phyloP scores from a whole-genome alignment of 352 stramenopile species.

The Pythium coloratum region DNA sequence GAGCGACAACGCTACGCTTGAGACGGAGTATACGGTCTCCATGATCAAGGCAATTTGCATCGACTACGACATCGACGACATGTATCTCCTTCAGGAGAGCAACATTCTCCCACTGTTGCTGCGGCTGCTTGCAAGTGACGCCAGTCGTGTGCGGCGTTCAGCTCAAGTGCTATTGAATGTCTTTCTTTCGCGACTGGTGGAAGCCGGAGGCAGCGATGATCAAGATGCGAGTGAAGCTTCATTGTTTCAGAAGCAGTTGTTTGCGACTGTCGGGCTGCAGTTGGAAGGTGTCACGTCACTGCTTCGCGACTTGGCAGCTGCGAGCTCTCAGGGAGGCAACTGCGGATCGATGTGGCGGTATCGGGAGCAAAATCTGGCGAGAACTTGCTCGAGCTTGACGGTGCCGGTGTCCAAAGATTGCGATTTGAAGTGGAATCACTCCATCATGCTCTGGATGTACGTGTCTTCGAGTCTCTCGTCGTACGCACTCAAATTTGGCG shows the following conservation, averaged over 20 bases:
- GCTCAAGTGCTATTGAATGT: slow-evolving; percentile 55
- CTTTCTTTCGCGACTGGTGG: slow-evolving; percentile 66
- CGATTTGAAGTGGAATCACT: slow-evolving; percentile 65
- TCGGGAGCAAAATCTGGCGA: slow-evolving; percentile 36
- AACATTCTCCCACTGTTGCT: slow-evolving; percentile 55
- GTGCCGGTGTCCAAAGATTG: slow-evolving; percentile 31
- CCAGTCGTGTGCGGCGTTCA: slow-evolving; percentile 41
- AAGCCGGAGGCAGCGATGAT: slow-evolving; percentile 17
- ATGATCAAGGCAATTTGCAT: slow-evolving; percentile 59
- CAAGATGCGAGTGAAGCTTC: slow-evolving; percentile 37
- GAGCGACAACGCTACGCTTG: slow-evolving; percentile 21
- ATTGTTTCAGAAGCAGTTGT: slow-evolving; percentile 67
- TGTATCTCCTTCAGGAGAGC: slow-evolving; percentile 69
- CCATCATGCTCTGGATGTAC: slow-evolving; percentile 79
- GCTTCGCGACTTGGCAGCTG: slow-evolving; percentile 15
- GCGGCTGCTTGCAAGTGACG: slow-evolving; percentile 46
- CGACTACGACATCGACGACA: slow-evolving; percentile 78
- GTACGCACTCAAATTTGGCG: slow-evolving; percentile 66
- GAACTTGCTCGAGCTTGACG: slow-evolving; percentile 42
- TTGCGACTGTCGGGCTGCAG: slow-evolving; percentile 65
- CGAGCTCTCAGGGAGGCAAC: background rate
- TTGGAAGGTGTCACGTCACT: slow-evolving; percentile 49
- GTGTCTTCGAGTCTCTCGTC: slow-evolving; percentile 36
- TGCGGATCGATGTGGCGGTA: background rate
- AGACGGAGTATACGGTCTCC: slow-evolving; percentile 27